A percentile compares a stretch with the other conserved stretches of the same genome.
These are phyloP conservation scores for Primulina eburnea DNA, from an alignment of 257 asterid genomes.

Conservation along the genomic window DNA sequence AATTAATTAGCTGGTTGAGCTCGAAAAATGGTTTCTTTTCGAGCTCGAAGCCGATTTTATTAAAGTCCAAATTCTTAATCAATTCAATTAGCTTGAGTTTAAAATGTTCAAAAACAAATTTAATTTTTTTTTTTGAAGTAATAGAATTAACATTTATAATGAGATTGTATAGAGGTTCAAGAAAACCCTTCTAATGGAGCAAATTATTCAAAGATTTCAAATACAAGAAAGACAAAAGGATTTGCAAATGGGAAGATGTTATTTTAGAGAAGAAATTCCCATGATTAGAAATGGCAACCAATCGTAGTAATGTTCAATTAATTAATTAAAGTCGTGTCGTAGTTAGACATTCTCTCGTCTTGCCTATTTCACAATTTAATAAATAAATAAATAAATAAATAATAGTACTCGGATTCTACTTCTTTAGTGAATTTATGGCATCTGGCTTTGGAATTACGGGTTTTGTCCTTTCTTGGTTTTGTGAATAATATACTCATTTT, in stretches of 20 bases:
- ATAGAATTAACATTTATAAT: background rate
- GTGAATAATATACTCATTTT: background rate
- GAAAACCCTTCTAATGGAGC: constrained; percentile 16
- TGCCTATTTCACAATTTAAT: background rate
- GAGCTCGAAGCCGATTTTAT: too few species aligned
- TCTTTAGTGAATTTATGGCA: background rate
- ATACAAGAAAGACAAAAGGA: constrained; percentile 9
- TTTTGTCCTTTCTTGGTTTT: background rate
- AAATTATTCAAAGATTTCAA: constrained; percentile 20
- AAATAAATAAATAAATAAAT: too few species aligned
- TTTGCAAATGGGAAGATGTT: background rate
- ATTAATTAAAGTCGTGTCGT: background rate
- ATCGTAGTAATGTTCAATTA: background rate
- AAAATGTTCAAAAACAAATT: too few species aligned
- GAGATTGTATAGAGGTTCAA: constrained; percentile 21
- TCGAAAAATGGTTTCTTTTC: too few species aligned
- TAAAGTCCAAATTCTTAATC: too few species aligned
- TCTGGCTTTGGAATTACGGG: background rate
- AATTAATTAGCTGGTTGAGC: too few species aligned
- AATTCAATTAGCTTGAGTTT: too few species aligned
- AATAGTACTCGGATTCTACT: too few species aligned
- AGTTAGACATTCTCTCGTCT: background rate
- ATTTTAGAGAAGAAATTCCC: background rate
- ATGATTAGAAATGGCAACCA: background rate
- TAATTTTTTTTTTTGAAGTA: too few species aligned